Evolutionary conservation across 2,329 filamentous ascomycete genomes (phyloP), one percentile per base, ranked within the genome.

Genomic region (Lecanoromycetidae sp.): DNA sequence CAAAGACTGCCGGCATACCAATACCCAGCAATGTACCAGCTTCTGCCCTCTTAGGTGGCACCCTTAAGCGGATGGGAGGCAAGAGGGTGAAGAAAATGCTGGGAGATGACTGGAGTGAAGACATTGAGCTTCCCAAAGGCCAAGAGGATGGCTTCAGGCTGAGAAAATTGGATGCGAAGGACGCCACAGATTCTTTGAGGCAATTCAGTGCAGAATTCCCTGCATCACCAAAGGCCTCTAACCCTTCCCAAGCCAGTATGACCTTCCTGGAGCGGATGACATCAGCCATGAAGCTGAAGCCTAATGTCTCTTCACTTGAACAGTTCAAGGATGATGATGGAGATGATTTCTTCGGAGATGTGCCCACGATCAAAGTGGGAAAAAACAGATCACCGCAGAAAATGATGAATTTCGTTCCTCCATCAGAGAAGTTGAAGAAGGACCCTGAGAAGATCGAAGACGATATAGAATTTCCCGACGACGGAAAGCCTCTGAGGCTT

Each of bases 1-100:
- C 88, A 27, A 84, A 87, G 59, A 81, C 80, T 61, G 88, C 87
- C 22, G 91, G 91, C 56, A 94, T 98, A 54, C 90, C 91, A 5
- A 78, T 96, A 47, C 91, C 91, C 23, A 71, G 77, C 43, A 88
- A 88, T 60, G 79, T 96, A 26, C 87, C 90, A 1, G 79, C 84
- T 25, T 94, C 90, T 17, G 91, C 91, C 25, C 71, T 98, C 34
- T 77, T 91, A 62, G 90, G 90, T 44, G 91, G 91, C 44, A 90
- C 87, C 8, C 96, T 96, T 60, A 94, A 93, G 68, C 76, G 88
- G 56, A 72, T 96, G 27, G 88, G 88, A 41, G 79, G 79, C 50
- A 76, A 78, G 55, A 87, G 82, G 58, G 72, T 83, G 17, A 81
- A 79, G 58, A 82, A 77, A 58, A 78, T 81, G 33, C 77, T 85